Evolutionary conservation across 1,284 basidiomycete genomes (phyloP).

Genomic region (Sparassis latifolia): DNA sequence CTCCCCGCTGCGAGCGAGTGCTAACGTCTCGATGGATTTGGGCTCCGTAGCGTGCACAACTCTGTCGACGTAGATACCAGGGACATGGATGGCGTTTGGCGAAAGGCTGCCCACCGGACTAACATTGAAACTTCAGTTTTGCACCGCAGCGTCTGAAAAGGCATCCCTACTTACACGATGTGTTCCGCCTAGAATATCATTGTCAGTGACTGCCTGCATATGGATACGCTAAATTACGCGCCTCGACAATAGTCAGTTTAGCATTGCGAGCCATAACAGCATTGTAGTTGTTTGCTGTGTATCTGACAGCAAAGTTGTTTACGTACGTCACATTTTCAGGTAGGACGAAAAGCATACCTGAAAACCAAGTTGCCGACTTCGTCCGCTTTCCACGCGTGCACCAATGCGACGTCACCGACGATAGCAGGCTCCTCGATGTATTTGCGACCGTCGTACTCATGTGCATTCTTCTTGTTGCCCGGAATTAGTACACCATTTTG

Average conservation of each 20-base stretch:
- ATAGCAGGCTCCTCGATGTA: slow-evolving; percentile 88
- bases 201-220: background rate
- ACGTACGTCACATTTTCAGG: background rate
- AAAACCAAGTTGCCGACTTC: slow-evolving; percentile 83
- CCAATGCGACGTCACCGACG: slow-evolving; percentile 81
- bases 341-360: slow-evolving; percentile 34
- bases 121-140: background rate
- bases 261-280: slow-evolving; percentile 86
- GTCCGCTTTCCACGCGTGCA: slow-evolving; percentile 94
- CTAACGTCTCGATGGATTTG: slow-evolving; percentile 76
- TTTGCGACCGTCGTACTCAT: slow-evolving; percentile 74
- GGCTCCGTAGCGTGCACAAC: slow-evolving; percentile 72
- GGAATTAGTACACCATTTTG: slow-evolving; percentile 55
- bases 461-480: slow-evolving; percentile 75
- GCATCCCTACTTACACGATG: slow-evolving; percentile 49
- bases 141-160: background rate
- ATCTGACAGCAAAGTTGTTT: slow-evolving; percentile 35
- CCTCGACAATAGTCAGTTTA: slow-evolving; percentile 86
- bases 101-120: slow-evolving; percentile 71
- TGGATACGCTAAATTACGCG: slow-evolving; percentile 19
- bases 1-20: slow-evolving; percentile 40
- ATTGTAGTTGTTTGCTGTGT: slow-evolving; percentile 85
- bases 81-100: slow-evolving; percentile 81
- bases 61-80: slow-evolving; percentile 83
- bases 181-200: slow-evolving; percentile 65